Base-by-base conservation (phyloP, 441 rosid species). In the Arabidopsis hybrid region DNA sequence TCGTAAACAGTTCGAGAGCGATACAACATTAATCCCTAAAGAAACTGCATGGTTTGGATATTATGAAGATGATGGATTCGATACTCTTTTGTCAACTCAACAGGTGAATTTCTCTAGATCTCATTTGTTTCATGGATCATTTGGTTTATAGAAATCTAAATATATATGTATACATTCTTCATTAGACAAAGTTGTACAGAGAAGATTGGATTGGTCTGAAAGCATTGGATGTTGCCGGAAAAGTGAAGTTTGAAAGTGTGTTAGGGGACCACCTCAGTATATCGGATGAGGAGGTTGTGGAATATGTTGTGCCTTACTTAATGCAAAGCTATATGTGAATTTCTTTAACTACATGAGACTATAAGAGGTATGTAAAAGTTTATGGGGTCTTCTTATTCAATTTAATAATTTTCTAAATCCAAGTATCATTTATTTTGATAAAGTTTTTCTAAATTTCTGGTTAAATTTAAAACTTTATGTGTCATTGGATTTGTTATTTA, bases 31-130 rank as follows among this genome's bases (percentile, higher is more conserved):
- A 84, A 72, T 90, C 83, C 98, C 99, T 2, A 88, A 79, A 85
- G 97, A 95, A 78, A 95, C 95, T 6, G 62, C 99, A 69, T 95
- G 97, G 99, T 93, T 93, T 11, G 98, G 99, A 71, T 92, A 86
- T 79, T 95, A 86, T 65, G 82, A 88, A 3, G 89, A 92, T 69
- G 97, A 93, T 10, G 88, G 85, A 26, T 91, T 84, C 65, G 66
- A 71, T 40, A 83, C 89, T 46, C 83, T 91, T 67, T 5, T 83
- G 61, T 77, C 85, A 59, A 83, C 83, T 42, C 76, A 87, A 80
- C 60, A 87, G 93, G 98, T 91, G 61, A 26, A 34, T n/a, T 14
- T 14, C 1, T 70, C 71, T 56, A 38, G 9, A 18, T 47, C 35
- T 32, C 21, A 26, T 56, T 47, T 65, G 46, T 47, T 12, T 0